phyloP scores from a whole-genome alignment of 495 filamentous ascomycete genomes.

The Xylaria palmicola region DNA sequence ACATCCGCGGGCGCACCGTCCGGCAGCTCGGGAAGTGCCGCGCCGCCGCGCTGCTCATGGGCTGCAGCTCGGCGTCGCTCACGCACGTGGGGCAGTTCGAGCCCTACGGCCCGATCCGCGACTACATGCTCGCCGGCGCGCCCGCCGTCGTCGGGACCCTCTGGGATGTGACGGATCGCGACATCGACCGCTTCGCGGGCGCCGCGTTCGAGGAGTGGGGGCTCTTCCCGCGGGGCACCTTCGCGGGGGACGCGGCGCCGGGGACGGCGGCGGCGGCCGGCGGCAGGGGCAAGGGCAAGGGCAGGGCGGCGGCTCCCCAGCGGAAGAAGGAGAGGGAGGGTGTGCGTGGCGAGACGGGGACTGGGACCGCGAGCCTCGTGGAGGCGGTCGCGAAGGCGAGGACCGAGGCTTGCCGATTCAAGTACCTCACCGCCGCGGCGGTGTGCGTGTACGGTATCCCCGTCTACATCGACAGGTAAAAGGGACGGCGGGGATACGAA shows the following conservation, averaged over 20 bases:
- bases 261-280: slow-evolving; percentile 23
- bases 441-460: slow-evolving; percentile 94
- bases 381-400: slow-evolving; percentile 72
- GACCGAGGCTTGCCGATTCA: slow-evolving; percentile 68
- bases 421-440: slow-evolving; percentile 89
- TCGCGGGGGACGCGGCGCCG: slow-evolving; percentile 25
- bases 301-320: slow-evolving; percentile 13
- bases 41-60: slow-evolving; percentile 81
- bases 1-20: slow-evolving; percentile 77
- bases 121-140: slow-evolving; percentile 82
- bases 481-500: too few species aligned
- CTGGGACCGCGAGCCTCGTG: slow-evolving; percentile 52
- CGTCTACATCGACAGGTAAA: slow-evolving; percentile 62
- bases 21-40: slow-evolving; percentile 68
- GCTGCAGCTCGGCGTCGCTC: slow-evolving; percentile 77
- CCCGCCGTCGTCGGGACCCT: slow-evolving; percentile 84
- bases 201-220: slow-evolving; percentile 83
- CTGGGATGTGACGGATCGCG: slow-evolving; percentile 97
- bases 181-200: slow-evolving; percentile 88
- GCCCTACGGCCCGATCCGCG: slow-evolving; percentile 81
- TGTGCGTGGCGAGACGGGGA: slow-evolving; percentile 18
- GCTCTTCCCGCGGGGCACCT: slow-evolving; percentile 49
- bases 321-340: slow-evolving; percentile 19
- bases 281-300: too few species aligned
- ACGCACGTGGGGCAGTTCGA: slow-evolving; percentile 85